Base-by-base conservation (phyloP, 768 basidiomycete species). In the Pilatotrama ljubarskyi region DNA sequence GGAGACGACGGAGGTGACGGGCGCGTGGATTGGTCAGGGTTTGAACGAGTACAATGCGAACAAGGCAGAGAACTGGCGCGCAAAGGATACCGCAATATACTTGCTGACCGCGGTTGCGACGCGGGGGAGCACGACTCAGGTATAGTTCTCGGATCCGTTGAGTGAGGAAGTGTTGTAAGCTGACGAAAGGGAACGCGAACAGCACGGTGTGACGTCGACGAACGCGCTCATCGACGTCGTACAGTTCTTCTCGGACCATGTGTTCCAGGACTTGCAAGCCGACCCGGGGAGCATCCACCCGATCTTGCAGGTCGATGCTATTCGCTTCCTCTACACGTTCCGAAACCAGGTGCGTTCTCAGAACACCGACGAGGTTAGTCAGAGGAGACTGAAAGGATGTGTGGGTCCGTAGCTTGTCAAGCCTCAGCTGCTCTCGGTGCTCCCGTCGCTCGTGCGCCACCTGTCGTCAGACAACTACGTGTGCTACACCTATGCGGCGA, bases 281-380 rank as follows among this genome's bases (percentile, higher is more conserved):
- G 76, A 76, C 1, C 76, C 82, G 5, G 85, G 86, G 3, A 75
- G 78, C 14, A 88, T 91, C 0, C 90, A 97, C 68, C 91, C 95
- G 1, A 93, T 98, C 66, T 78, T 99, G 42, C 93, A 95, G 69
- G 95, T 96, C 25, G 95, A 98, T 72, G 95, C 95, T 9, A 98
- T 98, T 72, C 88, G 94, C 48, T 98, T 93, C 78, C 74, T 98
- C 51, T 81, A 93, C 69, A 96, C 93, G 0, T 98, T 99, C 83
- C 81, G 96, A n/a, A 93, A 94, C 69, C 95, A 97, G 78, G 95
- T 92, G 48, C 49, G 78, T 25, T 1, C 29, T 15, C 32, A 25
- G 18, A 44, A 15, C 42, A 17, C 24, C 53, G 43, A 51, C 14
- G 38, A n/a, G n/a, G n/a, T n/a, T n/a, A n/a, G n/a, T n/a, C 15